A percentile compares a stretch with the other conserved stretches of the same genome.
These are phyloP conservation scores for Carex arenaria DNA, from an alignment of 202 grass and related monocot species.

Conservation along the genomic window DNA sequence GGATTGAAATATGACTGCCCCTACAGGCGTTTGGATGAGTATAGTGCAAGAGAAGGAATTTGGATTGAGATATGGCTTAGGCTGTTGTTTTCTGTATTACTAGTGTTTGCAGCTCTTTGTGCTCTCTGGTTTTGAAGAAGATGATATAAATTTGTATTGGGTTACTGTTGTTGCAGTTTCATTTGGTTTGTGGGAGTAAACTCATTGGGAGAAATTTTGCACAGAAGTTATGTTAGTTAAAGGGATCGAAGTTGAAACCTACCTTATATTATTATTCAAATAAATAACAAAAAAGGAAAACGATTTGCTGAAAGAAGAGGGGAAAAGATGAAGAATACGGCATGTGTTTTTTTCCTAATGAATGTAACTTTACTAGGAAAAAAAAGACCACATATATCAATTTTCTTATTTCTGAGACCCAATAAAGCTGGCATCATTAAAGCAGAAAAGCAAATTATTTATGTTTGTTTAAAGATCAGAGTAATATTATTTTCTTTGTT, in stretches of 20 bases:
- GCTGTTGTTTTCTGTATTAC: constrained; percentile 1
- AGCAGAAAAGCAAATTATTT: background rate
- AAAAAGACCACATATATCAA: background rate
- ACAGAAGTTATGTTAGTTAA: background rate
- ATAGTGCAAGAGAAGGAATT: background rate
- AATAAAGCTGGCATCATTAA: background rate
- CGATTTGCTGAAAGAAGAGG: background rate
- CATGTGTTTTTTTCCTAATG: background rate
- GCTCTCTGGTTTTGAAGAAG: background rate
- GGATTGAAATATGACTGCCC: constrained; percentile 9
- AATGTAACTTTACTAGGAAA: background rate
- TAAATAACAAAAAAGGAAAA: background rate
- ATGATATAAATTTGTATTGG: background rate
- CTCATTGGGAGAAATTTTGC: background rate
- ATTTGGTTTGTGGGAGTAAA: background rate
- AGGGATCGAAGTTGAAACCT: background rate
- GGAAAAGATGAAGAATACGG: background rate
- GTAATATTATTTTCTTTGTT: background rate
- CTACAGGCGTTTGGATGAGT: background rate
- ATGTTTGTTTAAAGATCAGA: background rate
- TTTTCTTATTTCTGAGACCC: background rate
- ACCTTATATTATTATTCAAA: background rate
- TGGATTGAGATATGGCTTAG: background rate
- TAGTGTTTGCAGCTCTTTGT: constrained; percentile 9
- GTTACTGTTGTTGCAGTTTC: background rate